Evolutionary conservation across 2,329 filamentous ascomycete genomes (phyloP), one percentile per base, ranked within the genome.

Genomic region (Botryotinia globosa): DNA sequence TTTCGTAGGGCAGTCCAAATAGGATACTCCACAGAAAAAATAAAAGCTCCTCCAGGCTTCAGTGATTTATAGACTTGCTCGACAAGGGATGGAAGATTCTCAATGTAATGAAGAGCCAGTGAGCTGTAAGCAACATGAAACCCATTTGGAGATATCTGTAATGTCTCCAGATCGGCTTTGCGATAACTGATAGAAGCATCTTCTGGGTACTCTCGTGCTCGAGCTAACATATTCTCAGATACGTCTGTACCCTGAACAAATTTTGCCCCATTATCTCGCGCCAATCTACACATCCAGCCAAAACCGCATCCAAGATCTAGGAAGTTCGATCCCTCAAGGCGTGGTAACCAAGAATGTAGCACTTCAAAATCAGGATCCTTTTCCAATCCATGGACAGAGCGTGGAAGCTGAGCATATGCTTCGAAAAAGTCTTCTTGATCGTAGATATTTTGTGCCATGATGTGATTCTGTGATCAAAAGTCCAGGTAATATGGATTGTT

Each of bases 31-130:
- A 85, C 81, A 0, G 84, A 84, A 75, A 85, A 86, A 14, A 98
- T 90, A 80, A 99, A 97, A 3, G 94, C 93, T 71, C 88, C 88
- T 39, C 45, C 8, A 18, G 25, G 32, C 34, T 54, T 54, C 22
- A 66, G 2, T 39, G 45, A 54, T 39, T 22, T 39, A 7, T n/a
- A 39, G 5, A 66, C 32, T 54, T 66, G 34, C 18, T 10, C 32
- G 25, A 37, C 2, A 18, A 66, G 34, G 7, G 45, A 29, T 64
- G 61, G 10, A 25, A 64, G 61, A 45, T 64, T 64, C 39, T 44
- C 39, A 4, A 64, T 45, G n/a, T 64, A 45, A 22, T 45, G 61
- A 44, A 64, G 39, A 32, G 18, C 39, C 9, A 64, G 39, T 14
- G 61, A 64, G 39, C 61, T 44, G 25, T 64, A 64, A n/a, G 61